phyloP scores from a whole-genome alignment of 768 basidiomycete genomes.

The Mycena latifolia region DNA sequence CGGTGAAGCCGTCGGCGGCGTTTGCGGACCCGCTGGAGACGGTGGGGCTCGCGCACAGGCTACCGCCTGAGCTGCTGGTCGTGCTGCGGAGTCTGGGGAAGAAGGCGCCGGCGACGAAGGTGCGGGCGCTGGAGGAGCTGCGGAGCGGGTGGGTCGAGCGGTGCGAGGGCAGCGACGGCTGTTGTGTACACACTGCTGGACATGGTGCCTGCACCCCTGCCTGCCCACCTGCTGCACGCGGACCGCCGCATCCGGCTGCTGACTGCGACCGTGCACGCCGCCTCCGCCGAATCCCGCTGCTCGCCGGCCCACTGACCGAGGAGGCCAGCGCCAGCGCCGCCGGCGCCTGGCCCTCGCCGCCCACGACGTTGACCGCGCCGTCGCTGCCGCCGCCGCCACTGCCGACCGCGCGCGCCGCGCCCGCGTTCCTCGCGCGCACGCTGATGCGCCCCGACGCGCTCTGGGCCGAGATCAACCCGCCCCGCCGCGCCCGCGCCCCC shows the following conservation, averaged over 20 bases:
- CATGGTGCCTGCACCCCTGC: slow-evolving; percentile 87
- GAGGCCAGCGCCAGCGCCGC: slow-evolving; percentile 51
- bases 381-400: slow-evolving; percentile 58
- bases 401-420: slow-evolving; percentile 38
- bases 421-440: slow-evolving; percentile 63
- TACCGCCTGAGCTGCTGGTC: slow-evolving; percentile 88
- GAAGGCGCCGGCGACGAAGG: slow-evolving; percentile 90
- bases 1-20: slow-evolving; percentile 79
- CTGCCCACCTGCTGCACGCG: slow-evolving; percentile 83
- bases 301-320: slow-evolving; percentile 61
- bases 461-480: slow-evolving; percentile 74
- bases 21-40: slow-evolving; percentile 91
- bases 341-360: slow-evolving; percentile 81
- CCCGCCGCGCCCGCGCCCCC: slow-evolving; percentile 50
- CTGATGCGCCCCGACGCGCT: slow-evolving; percentile 73
- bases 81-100: slow-evolving; percentile 86
- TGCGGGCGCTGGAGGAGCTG: slow-evolving; percentile 89
- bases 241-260: slow-evolving; percentile 79
- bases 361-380: slow-evolving; percentile 78
- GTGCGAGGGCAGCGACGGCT: slow-evolving; percentile 53
- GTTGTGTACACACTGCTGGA: slow-evolving; percentile 58
- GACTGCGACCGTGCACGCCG: slow-evolving; percentile 68
- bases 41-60: slow-evolving; percentile 76
- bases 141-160: slow-evolving; percentile 72
- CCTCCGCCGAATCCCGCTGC: slow-evolving; percentile 63